Conservation (phyloP, 164 flowering plant species). For the grape (Vitis vinifera) region ASM3070453v1 NC_081811.1:15116501-15117000, state of each 20-base stretch:
- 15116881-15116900: too few species aligned
- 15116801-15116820: slow-evolving; percentile 94
- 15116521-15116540: not conserved
- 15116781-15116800: slow-evolving; percentile 97
- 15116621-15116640: slow-evolving; percentile 77
- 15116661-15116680: slow-evolving; percentile 76
- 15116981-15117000: too few species aligned
- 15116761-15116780: slow-evolving; percentile 57
- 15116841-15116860: too few species aligned
- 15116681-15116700: not conserved
- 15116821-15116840: slow-evolving; percentile 33
- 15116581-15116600: slow-evolving; percentile 52
- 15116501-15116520: slow-evolving; percentile 81
- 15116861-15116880: too few species aligned
- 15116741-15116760: slow-evolving; percentile 9
- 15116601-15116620: slow-evolving; percentile 95
- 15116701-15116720: not conserved
- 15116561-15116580: too few species aligned
- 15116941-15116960: too few species aligned
- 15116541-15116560: not conserved
- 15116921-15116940: too few species aligned
- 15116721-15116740: not conserved
- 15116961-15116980: too few species aligned
- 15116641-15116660: slow-evolving; percentile 71
- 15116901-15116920: too few species aligned